Conservation (phyloP, 768 basidiomycete genomes). For the Leucocoprinus birnbaumii region DNA sequence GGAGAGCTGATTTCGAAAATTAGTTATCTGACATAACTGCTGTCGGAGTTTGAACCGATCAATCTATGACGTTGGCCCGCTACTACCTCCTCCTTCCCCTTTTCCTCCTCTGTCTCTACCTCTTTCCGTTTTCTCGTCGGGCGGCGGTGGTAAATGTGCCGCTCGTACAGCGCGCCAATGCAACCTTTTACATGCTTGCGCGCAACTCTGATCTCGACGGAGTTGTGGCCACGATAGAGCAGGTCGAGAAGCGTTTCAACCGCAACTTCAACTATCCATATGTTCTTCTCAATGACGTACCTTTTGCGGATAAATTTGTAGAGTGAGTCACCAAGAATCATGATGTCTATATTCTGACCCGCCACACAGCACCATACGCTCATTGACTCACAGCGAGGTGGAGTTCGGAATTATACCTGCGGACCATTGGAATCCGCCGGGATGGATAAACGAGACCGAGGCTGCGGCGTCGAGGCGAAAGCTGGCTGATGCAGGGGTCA, state of each 20-base stretch:
- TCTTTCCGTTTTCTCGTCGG: neutral
- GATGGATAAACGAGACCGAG: conserved; percentile 71
- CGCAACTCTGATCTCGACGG: conserved; percentile 63
- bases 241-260: conserved; percentile 85
- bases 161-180: conserved; percentile 24
- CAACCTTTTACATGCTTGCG: conserved; percentile 48
- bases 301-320: conserved; percentile 67
- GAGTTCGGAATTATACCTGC: conserved; percentile 66
- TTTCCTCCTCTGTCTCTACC: neutral
- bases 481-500: conserved; percentile 51
- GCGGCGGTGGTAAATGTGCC: neutral
- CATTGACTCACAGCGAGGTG: conserved; percentile 22
- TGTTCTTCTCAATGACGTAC: conserved; percentile 85
- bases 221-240: conserved; percentile 61
- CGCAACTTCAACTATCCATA: conserved; percentile 77
- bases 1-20: conserved; percentile 10
- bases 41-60: conserved; percentile 10
- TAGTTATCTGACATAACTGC: conserved; percentile 7
- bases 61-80: neutral
- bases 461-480: conserved; percentile 54
- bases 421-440: conserved; percentile 76
- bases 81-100: conserved; percentile 4
- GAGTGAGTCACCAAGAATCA: conserved; percentile 35
- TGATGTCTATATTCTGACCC: neutral
- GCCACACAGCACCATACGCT: conserved; percentile 19